Conservation (phyloP, 169 alveolate species). For the Plasmodium fragile region DNA sequence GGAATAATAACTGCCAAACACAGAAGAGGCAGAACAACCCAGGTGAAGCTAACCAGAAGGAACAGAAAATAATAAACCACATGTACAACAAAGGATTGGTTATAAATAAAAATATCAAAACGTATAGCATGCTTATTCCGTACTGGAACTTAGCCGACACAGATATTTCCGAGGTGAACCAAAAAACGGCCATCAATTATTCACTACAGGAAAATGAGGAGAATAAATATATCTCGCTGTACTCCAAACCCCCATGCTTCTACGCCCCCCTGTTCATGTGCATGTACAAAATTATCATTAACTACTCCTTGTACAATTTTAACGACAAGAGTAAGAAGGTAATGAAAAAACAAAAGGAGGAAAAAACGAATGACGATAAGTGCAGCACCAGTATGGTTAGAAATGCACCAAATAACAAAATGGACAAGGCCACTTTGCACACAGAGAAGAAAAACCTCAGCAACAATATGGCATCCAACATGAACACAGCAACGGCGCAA, state of each 20-base stretch:
- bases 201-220: slow-evolving; percentile 49
- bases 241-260: slow-evolving; percentile 75
- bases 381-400: background rate
- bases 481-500: background rate
- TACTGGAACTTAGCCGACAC: slow-evolving; percentile 72
- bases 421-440: slow-evolving; percentile 1
- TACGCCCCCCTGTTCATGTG: slow-evolving; percentile 76
- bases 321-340: slow-evolving; percentile 64
- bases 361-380: slow-evolving; percentile 44
- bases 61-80: slow-evolving; percentile 23
- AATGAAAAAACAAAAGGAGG: slow-evolving; percentile 47
- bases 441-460: slow-evolving; percentile 14
- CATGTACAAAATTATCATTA: slow-evolving; percentile 57
- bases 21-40: background rate
- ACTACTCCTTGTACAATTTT: slow-evolving; percentile 66
- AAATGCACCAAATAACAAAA: background rate
- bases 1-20: background rate
- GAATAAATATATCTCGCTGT: slow-evolving; percentile 48
- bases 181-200: slow-evolving; percentile 34
- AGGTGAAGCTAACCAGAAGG: background rate
- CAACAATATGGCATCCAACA: background rate
- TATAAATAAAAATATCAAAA: slow-evolving; percentile 33
- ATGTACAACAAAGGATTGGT: slow-evolving; percentile 73
- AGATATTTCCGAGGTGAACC: slow-evolving; percentile 32
- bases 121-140: slow-evolving; percentile 45